A percentile compares a stretch with the other conserved stretches of the same genome.
phyloP scores from a whole-genome alignment of 2,329 filamentous ascomycete genomes.

The Basipetospora chlamydospora region DNA sequence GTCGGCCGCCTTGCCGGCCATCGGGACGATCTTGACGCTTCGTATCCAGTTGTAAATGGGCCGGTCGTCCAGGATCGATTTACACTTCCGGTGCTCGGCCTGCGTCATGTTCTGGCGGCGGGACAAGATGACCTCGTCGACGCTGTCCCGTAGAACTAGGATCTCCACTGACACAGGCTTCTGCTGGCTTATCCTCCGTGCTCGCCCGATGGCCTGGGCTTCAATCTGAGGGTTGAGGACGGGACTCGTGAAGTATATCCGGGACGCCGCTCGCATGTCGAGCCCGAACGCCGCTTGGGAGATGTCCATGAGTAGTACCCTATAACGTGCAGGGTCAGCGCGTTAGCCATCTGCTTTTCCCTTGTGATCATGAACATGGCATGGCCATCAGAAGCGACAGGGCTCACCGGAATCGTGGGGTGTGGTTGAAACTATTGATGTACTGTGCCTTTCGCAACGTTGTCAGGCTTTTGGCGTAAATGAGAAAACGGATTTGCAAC shows the following conservation, averaged over 20 bases:
- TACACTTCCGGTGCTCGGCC: constrained; percentile 40
- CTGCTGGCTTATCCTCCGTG: constrained; percentile 72
- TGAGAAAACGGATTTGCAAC: constrained; percentile 46
- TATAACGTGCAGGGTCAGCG: too few species aligned
- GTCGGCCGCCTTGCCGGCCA: constrained; percentile 13
- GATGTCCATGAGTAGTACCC: constrained; percentile 84
- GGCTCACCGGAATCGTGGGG: constrained; percentile 45
- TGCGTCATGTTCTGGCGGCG: constrained; percentile 62
- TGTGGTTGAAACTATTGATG: constrained; percentile 62
- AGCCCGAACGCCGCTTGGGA: constrained; percentile 76
- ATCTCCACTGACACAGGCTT: constrained; percentile 75
- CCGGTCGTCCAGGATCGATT: constrained; percentile 41
- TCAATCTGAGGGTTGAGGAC: constrained; percentile 76
- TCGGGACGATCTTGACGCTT: constrained; percentile 29
- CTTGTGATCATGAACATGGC: too few species aligned
- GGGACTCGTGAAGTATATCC: constrained; percentile 81
- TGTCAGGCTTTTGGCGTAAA: constrained; percentile 51
- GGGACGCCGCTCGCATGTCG: constrained; percentile 67
- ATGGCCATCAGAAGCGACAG: neutral
- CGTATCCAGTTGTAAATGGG: constrained; percentile 46
- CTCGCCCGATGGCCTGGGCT: constrained; percentile 82
- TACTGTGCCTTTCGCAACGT: constrained; percentile 56
- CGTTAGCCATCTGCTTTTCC: too few species aligned
- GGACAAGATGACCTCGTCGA: constrained; percentile 73
- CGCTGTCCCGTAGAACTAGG: constrained; percentile 60